These are phyloP conservation scores for Phytophthora citrophthora DNA, from an alignment of 352 stramenopile genomes.

Conservation along the genomic window DNA sequence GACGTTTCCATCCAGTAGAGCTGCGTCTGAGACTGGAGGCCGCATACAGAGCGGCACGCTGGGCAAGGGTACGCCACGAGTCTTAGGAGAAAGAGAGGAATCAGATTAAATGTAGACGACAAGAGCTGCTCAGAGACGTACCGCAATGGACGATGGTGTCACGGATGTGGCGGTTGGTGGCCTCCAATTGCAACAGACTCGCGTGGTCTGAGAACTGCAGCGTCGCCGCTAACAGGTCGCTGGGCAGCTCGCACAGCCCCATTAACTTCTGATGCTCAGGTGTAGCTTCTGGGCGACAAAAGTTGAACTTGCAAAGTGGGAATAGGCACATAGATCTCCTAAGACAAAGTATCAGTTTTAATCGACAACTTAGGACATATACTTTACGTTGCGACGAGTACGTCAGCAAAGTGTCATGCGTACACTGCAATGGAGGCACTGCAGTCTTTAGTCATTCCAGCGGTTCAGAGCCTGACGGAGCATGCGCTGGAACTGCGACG, in stretches of 20 bases:
- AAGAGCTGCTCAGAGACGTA: slow-evolving; percentile 1
- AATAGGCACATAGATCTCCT: too few relatives aligned
- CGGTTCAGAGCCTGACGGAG: slow-evolving; percentile 58
- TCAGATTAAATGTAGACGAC: not conserved
- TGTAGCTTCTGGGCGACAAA: slow-evolving; percentile 30
- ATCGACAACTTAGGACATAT: not conserved
- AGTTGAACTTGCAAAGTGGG: slow-evolving; percentile 20
- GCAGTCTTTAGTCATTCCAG: slow-evolving; percentile 35
- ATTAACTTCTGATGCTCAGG: slow-evolving; percentile 1
- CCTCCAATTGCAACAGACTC: slow-evolving; percentile 44
- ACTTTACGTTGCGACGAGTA: not conserved
- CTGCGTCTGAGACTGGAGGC: not conserved
- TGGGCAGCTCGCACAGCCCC: slow-evolving; percentile 42
- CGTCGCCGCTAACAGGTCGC: slow-evolving; percentile 44
- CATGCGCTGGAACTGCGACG: slow-evolving; percentile 65
- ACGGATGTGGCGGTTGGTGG: slow-evolving; percentile 12
- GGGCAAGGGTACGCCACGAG: slow-evolving; percentile 39
- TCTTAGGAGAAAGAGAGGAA: slow-evolving; percentile 26
- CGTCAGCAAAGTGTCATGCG: not conserved
- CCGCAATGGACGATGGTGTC: slow-evolving; percentile 25
- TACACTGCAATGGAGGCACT: too few relatives aligned
- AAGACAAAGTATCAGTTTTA: too few relatives aligned
- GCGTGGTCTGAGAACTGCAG: slow-evolving; percentile 49
- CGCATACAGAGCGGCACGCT: slow-evolving; percentile 16
- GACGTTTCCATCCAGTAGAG: slow-evolving; percentile 39